Evolutionary conservation across 225 moss, liverwort and hornwort species (phyloP).

Genomic region (Polytrichum commune): DNA sequence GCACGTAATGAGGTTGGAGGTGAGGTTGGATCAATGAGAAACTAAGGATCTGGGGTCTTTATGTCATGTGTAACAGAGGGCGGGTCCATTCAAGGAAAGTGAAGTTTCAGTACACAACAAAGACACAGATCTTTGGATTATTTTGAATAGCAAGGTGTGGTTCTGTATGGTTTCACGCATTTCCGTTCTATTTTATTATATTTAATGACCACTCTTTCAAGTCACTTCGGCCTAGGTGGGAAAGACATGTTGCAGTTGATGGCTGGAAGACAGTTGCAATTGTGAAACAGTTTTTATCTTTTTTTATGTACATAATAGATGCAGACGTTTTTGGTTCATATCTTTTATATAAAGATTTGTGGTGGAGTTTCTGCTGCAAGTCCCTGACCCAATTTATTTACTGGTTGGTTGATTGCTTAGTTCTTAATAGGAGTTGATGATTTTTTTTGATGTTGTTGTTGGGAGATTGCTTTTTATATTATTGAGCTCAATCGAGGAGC

Average conservation of each 20-base stretch:
- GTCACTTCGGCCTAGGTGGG: neutral
- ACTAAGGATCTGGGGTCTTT: slow-evolving; percentile 14
- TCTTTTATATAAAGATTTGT: too few relatives aligned
- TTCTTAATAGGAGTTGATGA: too few relatives aligned
- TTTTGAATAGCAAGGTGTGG: slow-evolving; percentile 45
- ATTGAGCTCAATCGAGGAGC: too few relatives aligned
- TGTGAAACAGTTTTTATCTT: too few relatives aligned
- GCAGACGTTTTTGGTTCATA: too few relatives aligned
- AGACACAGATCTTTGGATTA: slow-evolving; percentile 43
- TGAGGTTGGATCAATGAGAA: slow-evolving; percentile 3
- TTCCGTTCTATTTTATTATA: neutral
- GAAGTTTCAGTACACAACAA: slow-evolving; percentile 48
- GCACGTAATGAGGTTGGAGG: neutral
- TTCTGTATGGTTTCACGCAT: neutral
- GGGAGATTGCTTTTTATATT: too few relatives aligned
- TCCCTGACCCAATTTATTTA: too few relatives aligned
- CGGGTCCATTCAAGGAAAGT: slow-evolving; percentile 41
- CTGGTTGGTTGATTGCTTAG: too few relatives aligned
- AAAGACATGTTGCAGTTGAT: neutral
- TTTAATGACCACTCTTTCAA: neutral
- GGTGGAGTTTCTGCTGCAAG: too few relatives aligned
- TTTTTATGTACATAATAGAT: too few relatives aligned
- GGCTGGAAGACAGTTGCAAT: neutral
- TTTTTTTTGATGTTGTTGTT: too few relatives aligned
- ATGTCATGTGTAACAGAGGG: slow-evolving; percentile 28